Evolutionary conservation across 2,329 filamentous ascomycete species (phyloP), one percentile per base, ranked within the genome.

Genomic region (Chrysoporthe austroafricana): DNA sequence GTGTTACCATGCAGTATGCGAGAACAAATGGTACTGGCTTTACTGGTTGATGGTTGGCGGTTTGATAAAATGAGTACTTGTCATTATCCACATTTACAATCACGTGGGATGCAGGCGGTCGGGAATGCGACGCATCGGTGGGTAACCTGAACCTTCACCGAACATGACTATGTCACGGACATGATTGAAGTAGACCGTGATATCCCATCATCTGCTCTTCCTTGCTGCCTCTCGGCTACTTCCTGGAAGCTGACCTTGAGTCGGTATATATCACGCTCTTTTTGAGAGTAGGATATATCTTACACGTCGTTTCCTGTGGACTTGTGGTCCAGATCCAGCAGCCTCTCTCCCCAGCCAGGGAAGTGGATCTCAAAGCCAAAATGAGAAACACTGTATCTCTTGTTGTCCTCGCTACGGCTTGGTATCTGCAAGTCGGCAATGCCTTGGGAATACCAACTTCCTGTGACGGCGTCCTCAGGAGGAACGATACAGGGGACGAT

Each of bases 401-500:
- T 18, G 21, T 34, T 18, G 18, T 57, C 2, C 39, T 61, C 13
- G 43, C 43, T 4, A n/a, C 26, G 42, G 43, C 59, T 18, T n/a
- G 42, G 5, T 61, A 14, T 32, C 6, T 48, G 3, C 39, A 34
- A 5, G 39, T 18, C 16, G 59, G 59, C 13, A 21, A 48, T 7
- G 43, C 42, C 59, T 48, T 34, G 21, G 11, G 5, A 3, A n/a
- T 34, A 39, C 42, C 42, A 18, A 9, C 21, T 13, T 36, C 59
- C 16, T 3, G n/a, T 13, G 26, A 32, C 11, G 18, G 4, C 7
- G 9, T 26, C 36, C 8, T 26, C 36, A 39, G 8, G 8, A 62
- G 48, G 43, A 54, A 65, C 21, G 59, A 14, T 7, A 50, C 58
- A 21, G 62, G 65, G 65, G 60, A n/a, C 48, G 65, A 50, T 16